These are phyloP conservation scores for Yamadazyma ubonensis DNA, from an alignment of 805 yeast species.

Conservation along the genomic window DNA sequence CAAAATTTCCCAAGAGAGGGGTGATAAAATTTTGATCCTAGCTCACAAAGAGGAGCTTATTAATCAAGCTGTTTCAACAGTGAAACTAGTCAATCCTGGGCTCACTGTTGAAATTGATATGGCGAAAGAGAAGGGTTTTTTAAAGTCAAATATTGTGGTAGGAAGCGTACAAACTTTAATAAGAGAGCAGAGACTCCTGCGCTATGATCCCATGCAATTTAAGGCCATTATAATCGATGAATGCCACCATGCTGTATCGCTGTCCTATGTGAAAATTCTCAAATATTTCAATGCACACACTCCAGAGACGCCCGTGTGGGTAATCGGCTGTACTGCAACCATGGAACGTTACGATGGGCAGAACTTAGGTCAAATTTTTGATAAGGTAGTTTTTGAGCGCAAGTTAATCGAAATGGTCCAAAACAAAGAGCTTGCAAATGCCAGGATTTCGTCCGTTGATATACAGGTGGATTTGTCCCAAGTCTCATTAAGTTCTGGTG, in stretches of 20 bases:
- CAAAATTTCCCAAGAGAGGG: conserved; percentile 26
- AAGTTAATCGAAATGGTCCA: conserved; percentile 63
- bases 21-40: conserved; percentile 53
- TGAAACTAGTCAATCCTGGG: conserved; percentile 48
- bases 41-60: conserved; percentile 84
- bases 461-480: conserved; percentile 44
- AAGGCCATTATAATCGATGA: conserved; percentile 83
- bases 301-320: conserved; percentile 45
- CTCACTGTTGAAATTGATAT: conserved; percentile 64
- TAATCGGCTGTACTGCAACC: conserved; percentile 89
- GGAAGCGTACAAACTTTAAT: conserved; percentile 73
- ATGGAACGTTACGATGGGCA: conserved; percentile 71
- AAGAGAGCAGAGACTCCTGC: conserved; percentile 44
- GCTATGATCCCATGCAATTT: conserved; percentile 57
- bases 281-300: conserved; percentile 53
- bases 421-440: conserved; percentile 69
- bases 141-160: conserved; percentile 60
- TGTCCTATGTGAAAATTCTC: conserved; percentile 58
- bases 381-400: conserved; percentile 71
- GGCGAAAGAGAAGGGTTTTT: conserved; percentile 49
- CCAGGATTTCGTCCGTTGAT: conserved; percentile 58
- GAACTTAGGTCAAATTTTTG: conserved; percentile 58
- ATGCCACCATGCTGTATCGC: conserved; percentile 87
- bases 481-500: conserved; percentile 40
- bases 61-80: conserved; percentile 58